Evolutionary conservation across 1,139 yeast species (phyloP).

Genomic region (Komagataea norvegica): DNA sequence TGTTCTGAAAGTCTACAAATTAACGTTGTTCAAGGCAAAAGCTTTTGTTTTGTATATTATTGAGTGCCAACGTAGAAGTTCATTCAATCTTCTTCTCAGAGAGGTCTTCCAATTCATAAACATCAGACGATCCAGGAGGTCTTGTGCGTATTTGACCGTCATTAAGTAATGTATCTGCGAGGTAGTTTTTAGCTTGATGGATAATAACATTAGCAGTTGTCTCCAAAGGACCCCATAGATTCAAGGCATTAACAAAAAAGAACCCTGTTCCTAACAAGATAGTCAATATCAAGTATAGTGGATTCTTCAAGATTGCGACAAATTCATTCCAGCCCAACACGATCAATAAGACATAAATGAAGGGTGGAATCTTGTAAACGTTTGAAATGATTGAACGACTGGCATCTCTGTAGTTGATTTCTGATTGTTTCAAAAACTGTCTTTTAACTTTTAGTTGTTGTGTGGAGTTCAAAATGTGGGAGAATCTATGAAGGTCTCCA

Average conservation of each 20-base stretch:
- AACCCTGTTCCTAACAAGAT: constrained; percentile 54
- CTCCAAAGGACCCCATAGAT: constrained; percentile 72
- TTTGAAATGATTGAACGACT: constrained; percentile 69
- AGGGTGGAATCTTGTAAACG: constrained; percentile 76
- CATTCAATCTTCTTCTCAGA: constrained; percentile 16
- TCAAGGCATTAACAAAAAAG: constrained; percentile 65
- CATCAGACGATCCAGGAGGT: constrained; percentile 6
- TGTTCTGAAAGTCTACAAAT: too few species aligned
- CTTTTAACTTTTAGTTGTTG: constrained; percentile 55
- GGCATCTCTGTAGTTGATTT: constrained; percentile 79
- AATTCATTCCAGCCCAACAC: constrained; percentile 96
- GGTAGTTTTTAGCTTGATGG: constrained; percentile 48
- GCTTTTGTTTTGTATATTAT: too few species aligned
- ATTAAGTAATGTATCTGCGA: constrained; percentile 34
- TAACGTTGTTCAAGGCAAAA: not conserved
- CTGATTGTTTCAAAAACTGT: constrained; percentile 72
- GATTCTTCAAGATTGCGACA: constrained; percentile 81
- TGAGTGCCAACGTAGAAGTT: too few species aligned
- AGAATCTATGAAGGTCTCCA: constrained; percentile 44
- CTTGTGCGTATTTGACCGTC: constrained; percentile 15
- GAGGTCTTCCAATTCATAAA: constrained; percentile 21
- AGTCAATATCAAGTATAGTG: constrained; percentile 59
- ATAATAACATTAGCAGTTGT: constrained; percentile 53
- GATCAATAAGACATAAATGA: constrained; percentile 65
- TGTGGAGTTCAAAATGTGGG: constrained; percentile 51